Evolutionary conservation across 140 eudicot genomes (phyloP).

Genomic region (Erigeron philadelphicus): DNA sequence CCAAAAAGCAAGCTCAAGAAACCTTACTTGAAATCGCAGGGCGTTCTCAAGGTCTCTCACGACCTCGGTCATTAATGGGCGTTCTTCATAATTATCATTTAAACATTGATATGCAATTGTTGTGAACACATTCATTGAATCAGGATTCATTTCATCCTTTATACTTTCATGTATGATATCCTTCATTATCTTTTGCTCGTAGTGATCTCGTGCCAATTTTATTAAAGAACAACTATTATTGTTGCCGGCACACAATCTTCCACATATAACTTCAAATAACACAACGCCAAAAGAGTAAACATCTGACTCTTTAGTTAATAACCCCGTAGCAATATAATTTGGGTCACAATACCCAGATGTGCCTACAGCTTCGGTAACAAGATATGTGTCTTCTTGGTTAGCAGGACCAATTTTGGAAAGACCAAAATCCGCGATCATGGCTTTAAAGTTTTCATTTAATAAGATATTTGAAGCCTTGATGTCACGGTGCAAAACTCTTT

Average conservation of each 20-base stretch:
- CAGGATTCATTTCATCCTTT: neutral
- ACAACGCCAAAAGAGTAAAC: slow-evolving; percentile 34
- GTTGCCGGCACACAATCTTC: neutral
- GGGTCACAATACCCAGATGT: slow-evolving; percentile 23
- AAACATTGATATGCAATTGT: slow-evolving; percentile 20
- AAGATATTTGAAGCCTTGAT: slow-evolving; percentile 24
- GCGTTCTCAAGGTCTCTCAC: neutral
- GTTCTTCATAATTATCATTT: slow-evolving; percentile 4
- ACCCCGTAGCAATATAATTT: neutral
- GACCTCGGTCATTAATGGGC: slow-evolving; percentile 14
- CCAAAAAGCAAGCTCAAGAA: too few relatives aligned
- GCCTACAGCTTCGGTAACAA: slow-evolving; percentile 15
- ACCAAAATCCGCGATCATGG: slow-evolving; percentile 27
- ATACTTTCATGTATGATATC: neutral
- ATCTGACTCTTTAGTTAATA: slow-evolving; percentile 24
- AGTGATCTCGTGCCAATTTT: slow-evolving; percentile 4
- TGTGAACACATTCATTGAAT: slow-evolving; percentile 13
- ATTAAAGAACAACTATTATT: neutral
- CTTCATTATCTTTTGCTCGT: slow-evolving; percentile 9
- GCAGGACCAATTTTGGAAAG: slow-evolving; percentile 26
- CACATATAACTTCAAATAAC: slow-evolving; percentile 28
- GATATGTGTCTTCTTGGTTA: slow-evolving; percentile 5
- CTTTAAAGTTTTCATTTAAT: slow-evolving; percentile 27
- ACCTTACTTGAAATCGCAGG: slow-evolving; percentile 2
- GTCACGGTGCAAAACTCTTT: slow-evolving; percentile 24